Evolutionary conservation across 345 rosid genomes (phyloP).

Genomic region (Pelargonium nanum): DNA sequence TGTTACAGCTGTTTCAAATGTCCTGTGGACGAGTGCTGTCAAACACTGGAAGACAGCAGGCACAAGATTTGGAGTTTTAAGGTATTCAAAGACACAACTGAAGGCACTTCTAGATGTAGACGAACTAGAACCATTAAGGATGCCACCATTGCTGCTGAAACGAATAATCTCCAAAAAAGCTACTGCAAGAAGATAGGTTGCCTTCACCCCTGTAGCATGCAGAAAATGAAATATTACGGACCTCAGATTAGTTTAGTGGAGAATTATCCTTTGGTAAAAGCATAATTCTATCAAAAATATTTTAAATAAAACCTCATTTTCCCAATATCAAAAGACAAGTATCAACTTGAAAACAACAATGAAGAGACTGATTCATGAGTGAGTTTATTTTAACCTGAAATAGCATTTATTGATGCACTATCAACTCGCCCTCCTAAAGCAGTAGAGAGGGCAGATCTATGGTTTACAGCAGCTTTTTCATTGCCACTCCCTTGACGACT

Average conservation of each 20-base stretch:
- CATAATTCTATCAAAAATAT: neutral
- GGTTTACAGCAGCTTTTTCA: slow-evolving; percentile 84
- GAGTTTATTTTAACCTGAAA: slow-evolving; percentile 56
- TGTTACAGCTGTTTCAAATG: slow-evolving; percentile 79
- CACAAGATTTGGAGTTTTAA: slow-evolving; percentile 84
- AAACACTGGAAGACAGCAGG: slow-evolving; percentile 90
- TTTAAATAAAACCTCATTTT: neutral
- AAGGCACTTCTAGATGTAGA: slow-evolving; percentile 90
- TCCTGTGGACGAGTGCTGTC: slow-evolving; percentile 80
- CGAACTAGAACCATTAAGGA: slow-evolving; percentile 67
- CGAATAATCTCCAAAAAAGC: slow-evolving; percentile 92
- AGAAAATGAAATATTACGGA: slow-evolving; percentile 9
- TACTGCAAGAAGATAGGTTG: slow-evolving; percentile 98
- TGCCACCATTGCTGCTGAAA: slow-evolving; percentile 95
- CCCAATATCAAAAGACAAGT: neutral
- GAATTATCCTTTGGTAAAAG: neutral
- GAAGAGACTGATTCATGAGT: neutral
- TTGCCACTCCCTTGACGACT: slow-evolving; percentile 90
- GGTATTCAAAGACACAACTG: slow-evolving; percentile 89
- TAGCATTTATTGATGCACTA: slow-evolving; percentile 73
- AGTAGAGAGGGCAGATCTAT: slow-evolving; percentile 82
- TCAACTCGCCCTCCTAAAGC: slow-evolving; percentile 95
- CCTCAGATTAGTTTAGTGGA: neutral
- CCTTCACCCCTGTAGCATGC: slow-evolving; percentile 74
- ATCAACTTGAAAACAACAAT: slow-evolving; percentile 1